phyloP scores from a whole-genome alignment of 176 grass and related monocot genomes.

The Neostapfia colusana region DNA sequence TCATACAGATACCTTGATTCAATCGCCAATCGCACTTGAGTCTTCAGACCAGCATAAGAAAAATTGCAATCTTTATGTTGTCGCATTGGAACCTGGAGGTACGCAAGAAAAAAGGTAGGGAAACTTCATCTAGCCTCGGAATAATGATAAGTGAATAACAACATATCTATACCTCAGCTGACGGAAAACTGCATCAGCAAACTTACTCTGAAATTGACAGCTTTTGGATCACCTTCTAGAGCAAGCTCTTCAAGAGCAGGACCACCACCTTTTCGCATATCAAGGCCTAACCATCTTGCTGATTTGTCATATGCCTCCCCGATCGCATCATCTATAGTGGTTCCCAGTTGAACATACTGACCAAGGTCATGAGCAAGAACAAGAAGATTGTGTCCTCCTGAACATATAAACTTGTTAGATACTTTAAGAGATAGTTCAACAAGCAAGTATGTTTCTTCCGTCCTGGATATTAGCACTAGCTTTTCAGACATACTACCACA shows the following conservation, averaged over 20 bases:
- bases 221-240: conserved; percentile 67
- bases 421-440: conserved; percentile 10
- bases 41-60: conserved; percentile 98
- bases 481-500: conserved; percentile 13
- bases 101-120: conserved; percentile 20
- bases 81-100: conserved; percentile 80
- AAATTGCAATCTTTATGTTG: conserved; percentile 99
- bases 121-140: conserved; percentile 17
- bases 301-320: conserved; percentile 98
- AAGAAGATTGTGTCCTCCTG: conserved; percentile 96
- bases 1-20: conserved; percentile 77
- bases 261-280: conserved; percentile 90
- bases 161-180: neutral
- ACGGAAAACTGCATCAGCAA: conserved; percentile 19
- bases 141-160: neutral
- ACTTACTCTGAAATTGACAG: conserved; percentile 91
- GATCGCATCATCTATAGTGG: conserved; percentile 97
- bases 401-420: conserved; percentile 31
- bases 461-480: neutral
- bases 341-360: conserved; percentile 94
- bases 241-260: conserved; percentile 98
- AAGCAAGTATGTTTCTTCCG: conserved; percentile 19
- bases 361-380: conserved; percentile 82
- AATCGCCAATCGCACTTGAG: conserved; percentile 94
- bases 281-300: conserved; percentile 94